These are phyloP conservation scores for Penicillium maclennaniae DNA, from an alignment of 495 filamentous ascomycete genomes.

Conservation along the genomic window DNA sequence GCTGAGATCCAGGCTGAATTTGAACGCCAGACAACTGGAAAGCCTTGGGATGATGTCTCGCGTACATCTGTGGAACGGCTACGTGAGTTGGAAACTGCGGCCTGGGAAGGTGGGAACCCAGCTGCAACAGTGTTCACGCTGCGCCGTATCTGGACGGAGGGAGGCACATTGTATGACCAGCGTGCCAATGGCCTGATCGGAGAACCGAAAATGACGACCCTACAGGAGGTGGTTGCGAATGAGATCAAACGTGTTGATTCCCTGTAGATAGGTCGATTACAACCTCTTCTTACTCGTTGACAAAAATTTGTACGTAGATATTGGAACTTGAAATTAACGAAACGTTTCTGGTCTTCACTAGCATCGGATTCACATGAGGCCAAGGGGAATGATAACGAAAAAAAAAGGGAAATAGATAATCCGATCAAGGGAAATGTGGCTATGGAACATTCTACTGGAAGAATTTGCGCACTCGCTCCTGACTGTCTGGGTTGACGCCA, in stretches of 20 bases:
- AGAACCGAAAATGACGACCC: conserved; percentile 41
- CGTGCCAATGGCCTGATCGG: conserved; percentile 59
- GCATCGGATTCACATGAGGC: conserved; percentile 25
- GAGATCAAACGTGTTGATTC: conserved; percentile 22
- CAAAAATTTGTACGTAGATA: conserved; percentile 6
- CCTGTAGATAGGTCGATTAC: conserved; percentile 4
- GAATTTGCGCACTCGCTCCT: conserved; percentile 67
- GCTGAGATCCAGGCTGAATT: conserved; percentile 60
- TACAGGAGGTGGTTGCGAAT: conserved; percentile 39
- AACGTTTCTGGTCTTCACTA: conserved; percentile 23
- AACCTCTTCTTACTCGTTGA: not conserved
- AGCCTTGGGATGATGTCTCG: conserved; percentile 48
- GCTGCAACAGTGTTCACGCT: conserved; percentile 55
- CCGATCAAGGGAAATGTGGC: conserved; percentile 4
- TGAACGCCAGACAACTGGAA: conserved; percentile 57
- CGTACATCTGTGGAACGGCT: conserved; percentile 51
- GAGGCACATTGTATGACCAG: conserved; percentile 64
- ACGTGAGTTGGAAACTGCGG: conserved; percentile 48
- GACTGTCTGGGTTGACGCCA: conserved; percentile 68
- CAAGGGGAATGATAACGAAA: conserved; percentile 22
- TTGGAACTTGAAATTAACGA: conserved; percentile 14
- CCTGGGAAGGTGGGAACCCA: conserved; percentile 52
- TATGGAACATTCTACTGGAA: conserved; percentile 52
- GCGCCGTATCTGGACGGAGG: conserved; percentile 66
- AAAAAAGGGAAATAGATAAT: conserved; percentile 12